phyloP scores from a whole-genome alignment of 2,329 filamentous ascomycete species.

The Phyllosticta capitalensis region DNA sequence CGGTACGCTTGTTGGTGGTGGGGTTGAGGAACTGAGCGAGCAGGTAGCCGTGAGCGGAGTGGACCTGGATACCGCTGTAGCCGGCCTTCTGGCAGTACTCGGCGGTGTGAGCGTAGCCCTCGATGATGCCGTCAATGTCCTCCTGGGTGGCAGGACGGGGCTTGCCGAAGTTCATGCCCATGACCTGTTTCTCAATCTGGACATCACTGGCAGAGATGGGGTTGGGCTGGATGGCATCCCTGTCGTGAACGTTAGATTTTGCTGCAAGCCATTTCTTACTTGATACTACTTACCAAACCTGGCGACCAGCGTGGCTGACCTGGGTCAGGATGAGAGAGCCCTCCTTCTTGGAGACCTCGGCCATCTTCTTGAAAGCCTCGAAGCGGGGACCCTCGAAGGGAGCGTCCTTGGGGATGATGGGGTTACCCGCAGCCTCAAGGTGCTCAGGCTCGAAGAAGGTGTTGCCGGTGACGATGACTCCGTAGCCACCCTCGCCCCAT shows the following conservation, averaged over 20 bases:
- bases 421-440: constrained; percentile 47
- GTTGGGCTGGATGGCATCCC: constrained; percentile 31
- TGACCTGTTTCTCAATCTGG: constrained; percentile 22
- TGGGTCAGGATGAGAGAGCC: constrained; percentile 51
- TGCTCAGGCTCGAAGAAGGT: constrained; percentile 38
- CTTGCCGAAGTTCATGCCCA: constrained; percentile 41
- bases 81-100: constrained; percentile 51
- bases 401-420: constrained; percentile 48
- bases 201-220: constrained; percentile 41
- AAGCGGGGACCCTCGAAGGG: constrained; percentile 49
- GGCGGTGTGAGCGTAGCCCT: constrained; percentile 51
- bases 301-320: constrained; percentile 55
- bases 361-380: constrained; percentile 49
- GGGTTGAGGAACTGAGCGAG: constrained; percentile 30
- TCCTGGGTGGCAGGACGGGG: constrained; percentile 40
- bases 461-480: constrained; percentile 54
- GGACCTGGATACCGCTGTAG: constrained; percentile 38
- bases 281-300: constrained; percentile 26
- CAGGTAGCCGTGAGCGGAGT: constrained; percentile 30
- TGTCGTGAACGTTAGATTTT: neutral
- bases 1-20: constrained; percentile 26
- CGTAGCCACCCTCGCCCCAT: constrained; percentile 43
- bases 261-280: neutral
- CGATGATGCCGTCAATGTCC: constrained; percentile 47
- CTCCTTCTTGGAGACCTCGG: constrained; percentile 45